Base-by-base conservation (phyloP, 2,329 filamentous ascomycete genomes). In the Hyphodiscus sp. region DNA sequence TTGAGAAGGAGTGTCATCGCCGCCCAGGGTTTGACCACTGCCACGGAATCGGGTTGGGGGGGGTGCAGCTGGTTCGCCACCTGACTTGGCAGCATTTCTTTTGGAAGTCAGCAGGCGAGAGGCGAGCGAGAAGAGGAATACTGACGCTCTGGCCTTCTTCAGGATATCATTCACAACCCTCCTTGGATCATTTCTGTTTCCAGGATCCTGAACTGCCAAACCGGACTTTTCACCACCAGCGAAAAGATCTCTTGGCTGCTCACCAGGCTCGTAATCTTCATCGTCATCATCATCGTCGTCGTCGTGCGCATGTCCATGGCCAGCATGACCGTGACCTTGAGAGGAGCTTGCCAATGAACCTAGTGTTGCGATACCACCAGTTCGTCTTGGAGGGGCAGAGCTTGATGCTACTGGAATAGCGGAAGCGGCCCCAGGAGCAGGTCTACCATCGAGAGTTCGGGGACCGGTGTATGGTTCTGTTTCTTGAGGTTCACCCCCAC, bases 221-320 rank as follows among this genome's bases (percentile, higher is more conserved):
- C 81, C 84, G 29, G 88, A 92, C 76, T 94, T 94, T 72, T 92
- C 89, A 33, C 89, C 89, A 49, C 89, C 89, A 19, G 89, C 86
- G 69, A 91, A 94, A 58, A 91, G 74, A 65, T 94, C 87, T 57
- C 83, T 74, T 7, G 76, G 76, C 58, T 82, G 78, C 38, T 80
- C 75, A 26, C 84, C 80, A 1, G 78, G 73, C 2, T 78, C 73
- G 1, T 77, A 74, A 20, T 77, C 73, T 8, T 78, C 74, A n/a
- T 80, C 74, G 16, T 83, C 79, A 2, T 80, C 77, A n/a, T 85
- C 79, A 49, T 82, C 79, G 18, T 80, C 75, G 26, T 78, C 76
- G 50, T 84, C 75, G 47, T 81, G 73, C 16, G 71, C 74, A 58
- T 79, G 72, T 41, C 71, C 73, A 19, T 76, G 71, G 23, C 75